Base-by-base conservation (phyloP, 2,329 filamentous ascomycete genomes). In the Verticillium zaregamsianum region DNA sequence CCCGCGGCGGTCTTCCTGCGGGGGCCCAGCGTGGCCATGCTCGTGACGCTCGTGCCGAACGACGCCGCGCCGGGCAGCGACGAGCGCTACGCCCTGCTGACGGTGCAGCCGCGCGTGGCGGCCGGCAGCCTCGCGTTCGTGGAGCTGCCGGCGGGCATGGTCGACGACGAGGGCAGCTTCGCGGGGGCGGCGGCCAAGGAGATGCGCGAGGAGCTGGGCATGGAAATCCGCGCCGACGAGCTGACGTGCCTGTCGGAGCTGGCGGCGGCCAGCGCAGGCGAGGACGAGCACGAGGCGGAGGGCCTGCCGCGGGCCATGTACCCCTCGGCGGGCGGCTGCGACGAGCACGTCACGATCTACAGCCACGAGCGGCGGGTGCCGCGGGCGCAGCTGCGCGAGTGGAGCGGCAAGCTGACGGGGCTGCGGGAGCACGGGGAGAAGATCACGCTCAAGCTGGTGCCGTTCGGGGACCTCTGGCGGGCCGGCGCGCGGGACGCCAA, bases 371-470 rank as follows among this genome's bases (percentile, higher is more conserved):
- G 79, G 57, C 75, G 78, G 28, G 76, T 88, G 4, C 75, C 79
- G 7, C 75, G 84, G 35, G 71, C 68, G 0, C 77, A 82, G 69
- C 71, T 89, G 59, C 70, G 73, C 15, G 80, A 84, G 60, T 87
- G 83, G 84, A 80, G 77, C 37, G 86, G 85, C 2, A 80, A 80
- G 59, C 70, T 87, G 58, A 88, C 85, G 25, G 86, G 86, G 0
- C 67, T 87, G 67, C 76, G 85, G 58, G 79, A 82, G 6, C 69
- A 86, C 9, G 85, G 85, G 2, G 86, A 89, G 75, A 86, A 79
- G 74, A 88, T 88, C 65, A 86, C 84, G 12, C 72, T 88, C 61
- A 86, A 84, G 72, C 69, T 88, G 32, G 82, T 88, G 14, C 80
- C 73, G 55, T 76, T 87, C 75, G 74, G 77, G 66, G 78, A 87